Conservation (phyloP, 371 early-diverging fungal species). For the Mucor saturninus region DNA sequence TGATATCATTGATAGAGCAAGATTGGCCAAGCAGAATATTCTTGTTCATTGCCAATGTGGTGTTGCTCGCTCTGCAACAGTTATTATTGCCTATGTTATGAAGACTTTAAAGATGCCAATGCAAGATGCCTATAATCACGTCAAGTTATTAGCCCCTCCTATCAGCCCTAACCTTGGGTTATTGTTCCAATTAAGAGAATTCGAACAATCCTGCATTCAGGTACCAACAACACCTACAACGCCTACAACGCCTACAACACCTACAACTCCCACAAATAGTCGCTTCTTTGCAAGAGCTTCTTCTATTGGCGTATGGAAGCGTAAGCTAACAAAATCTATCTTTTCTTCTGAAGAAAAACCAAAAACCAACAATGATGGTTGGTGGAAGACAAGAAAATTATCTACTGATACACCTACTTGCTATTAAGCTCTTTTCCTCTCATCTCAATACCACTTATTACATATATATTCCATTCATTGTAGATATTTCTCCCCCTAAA, state of each 20-base stretch:
- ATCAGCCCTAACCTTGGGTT: conserved; percentile 85
- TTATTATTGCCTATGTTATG: conserved; percentile 91
- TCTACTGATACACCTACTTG: conserved; percentile 16
- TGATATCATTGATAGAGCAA: conserved; percentile 72
- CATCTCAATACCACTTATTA: conserved; percentile 1
- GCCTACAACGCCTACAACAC: conserved; percentile 1
- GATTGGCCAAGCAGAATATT: conserved; percentile 59
- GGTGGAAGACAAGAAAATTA: conserved; percentile 26
- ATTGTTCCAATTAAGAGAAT: conserved; percentile 80
- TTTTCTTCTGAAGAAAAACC: conserved; percentile 2
- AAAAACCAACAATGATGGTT: conserved; percentile 9
- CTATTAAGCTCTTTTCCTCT: conserved; percentile 3
- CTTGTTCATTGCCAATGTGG: conserved; percentile 92
- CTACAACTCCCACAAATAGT: conserved; percentile 2
- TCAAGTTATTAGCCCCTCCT: conserved; percentile 69
- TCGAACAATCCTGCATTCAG: conserved; percentile 47
- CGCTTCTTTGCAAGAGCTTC: conserved; percentile 5
- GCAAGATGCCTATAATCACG: conserved; percentile 79
- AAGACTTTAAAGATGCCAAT: conserved; percentile 60
- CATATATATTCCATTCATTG: conserved; percentile 8
- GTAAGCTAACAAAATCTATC: conserved; percentile 10
- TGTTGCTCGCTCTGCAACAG: conserved; percentile 85
- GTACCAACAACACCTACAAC: background rate
- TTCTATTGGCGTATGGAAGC: conserved; percentile 20
- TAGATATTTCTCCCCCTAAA: conserved; percentile 9